Conservation (phyloP, 106 monocot genomes). For the Apostasia ramifera region DNA sequence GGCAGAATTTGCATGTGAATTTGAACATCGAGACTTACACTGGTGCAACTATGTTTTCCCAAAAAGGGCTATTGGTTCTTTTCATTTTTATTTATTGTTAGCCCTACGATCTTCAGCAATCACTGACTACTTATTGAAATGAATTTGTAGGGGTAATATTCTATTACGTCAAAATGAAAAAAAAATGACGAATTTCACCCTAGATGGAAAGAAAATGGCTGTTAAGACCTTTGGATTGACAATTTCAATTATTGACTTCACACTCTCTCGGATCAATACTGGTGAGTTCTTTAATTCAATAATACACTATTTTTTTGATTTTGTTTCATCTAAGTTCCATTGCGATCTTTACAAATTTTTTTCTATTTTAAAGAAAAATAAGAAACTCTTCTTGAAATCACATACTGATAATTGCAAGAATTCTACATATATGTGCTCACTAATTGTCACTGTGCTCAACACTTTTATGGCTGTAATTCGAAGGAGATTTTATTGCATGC, state of each 20-base stretch:
- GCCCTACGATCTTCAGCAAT: neutral
- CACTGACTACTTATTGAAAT: neutral
- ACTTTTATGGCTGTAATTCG: no score
- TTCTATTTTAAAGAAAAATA: neutral
- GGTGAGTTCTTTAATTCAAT: conserved; percentile 30
- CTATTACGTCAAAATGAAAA: conserved; percentile 52
- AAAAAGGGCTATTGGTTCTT: conserved; percentile 1
- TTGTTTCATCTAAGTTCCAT: neutral
- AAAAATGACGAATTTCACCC: conserved; percentile 31
- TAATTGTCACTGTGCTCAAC: no score
- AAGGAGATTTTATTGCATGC: no score
- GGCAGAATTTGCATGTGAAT: conserved; percentile 88
- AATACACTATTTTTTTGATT: neutral
- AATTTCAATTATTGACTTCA: conserved; percentile 90
- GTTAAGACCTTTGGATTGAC: conserved; percentile 63
- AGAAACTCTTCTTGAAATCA: no score
- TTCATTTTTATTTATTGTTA: conserved; percentile 10
- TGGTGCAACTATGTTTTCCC: conserved; percentile 36
- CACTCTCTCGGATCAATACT: conserved; percentile 89
- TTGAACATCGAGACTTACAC: conserved; percentile 98
- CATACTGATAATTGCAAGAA: no score
- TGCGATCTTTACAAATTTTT: neutral
- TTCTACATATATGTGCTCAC: no score
- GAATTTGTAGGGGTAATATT: conserved; percentile 83
- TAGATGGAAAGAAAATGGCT: conserved; percentile 57